A percentile compares a stretch with the other conserved stretches of the same genome.
Evolutionary conservation across 1,284 basidiomycete genomes (phyloP).

Genomic region (Ustilago trichophora): DNA sequence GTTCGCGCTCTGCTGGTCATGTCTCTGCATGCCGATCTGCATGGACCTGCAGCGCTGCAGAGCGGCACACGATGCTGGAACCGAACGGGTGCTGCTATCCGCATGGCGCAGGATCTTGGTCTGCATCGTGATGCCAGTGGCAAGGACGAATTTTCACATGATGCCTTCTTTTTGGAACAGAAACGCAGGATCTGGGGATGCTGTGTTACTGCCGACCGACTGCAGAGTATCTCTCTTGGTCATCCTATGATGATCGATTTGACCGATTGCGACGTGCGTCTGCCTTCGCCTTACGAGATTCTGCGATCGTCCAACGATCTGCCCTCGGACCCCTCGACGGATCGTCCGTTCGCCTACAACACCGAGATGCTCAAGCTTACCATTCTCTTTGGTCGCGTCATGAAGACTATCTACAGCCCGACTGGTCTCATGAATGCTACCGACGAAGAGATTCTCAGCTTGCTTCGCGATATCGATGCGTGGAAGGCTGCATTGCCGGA

Average conservation of each 20-base stretch:
- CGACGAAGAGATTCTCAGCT: conserved; percentile 57
- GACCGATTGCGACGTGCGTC: conserved; percentile 62
- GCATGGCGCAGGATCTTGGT: conserved; percentile 63
- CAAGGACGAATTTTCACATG: conserved; percentile 53
- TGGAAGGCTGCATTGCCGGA: conserved; percentile 55
- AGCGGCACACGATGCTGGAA: conserved; percentile 66
- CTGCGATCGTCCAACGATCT: conserved; percentile 50
- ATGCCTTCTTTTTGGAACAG: conserved; percentile 59
- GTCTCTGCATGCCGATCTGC: conserved; percentile 75
- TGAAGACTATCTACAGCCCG: conserved; percentile 65
- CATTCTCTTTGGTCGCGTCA: conserved; percentile 62
- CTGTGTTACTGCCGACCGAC: conserved; percentile 60
- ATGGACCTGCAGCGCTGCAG: conserved; percentile 65
- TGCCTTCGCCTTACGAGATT: conserved; percentile 60
- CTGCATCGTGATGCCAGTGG: conserved; percentile 59
- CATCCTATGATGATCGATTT: conserved; percentile 61
- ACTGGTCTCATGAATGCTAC: conserved; percentile 63
- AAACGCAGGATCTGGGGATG: conserved; percentile 62
- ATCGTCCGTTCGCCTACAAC: conserved; percentile 60
- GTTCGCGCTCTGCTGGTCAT: conserved; percentile 87
- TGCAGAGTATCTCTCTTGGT: conserved; percentile 55
- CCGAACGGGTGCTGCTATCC: conserved; percentile 58
- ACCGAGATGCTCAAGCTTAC: conserved; percentile 64
- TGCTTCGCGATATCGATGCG: conserved; percentile 58
- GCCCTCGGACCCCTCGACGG: conserved; percentile 38